phyloP scores from a whole-genome alignment of 1,139 yeast genomes.

The Saccharomyces hybrid region DNA sequence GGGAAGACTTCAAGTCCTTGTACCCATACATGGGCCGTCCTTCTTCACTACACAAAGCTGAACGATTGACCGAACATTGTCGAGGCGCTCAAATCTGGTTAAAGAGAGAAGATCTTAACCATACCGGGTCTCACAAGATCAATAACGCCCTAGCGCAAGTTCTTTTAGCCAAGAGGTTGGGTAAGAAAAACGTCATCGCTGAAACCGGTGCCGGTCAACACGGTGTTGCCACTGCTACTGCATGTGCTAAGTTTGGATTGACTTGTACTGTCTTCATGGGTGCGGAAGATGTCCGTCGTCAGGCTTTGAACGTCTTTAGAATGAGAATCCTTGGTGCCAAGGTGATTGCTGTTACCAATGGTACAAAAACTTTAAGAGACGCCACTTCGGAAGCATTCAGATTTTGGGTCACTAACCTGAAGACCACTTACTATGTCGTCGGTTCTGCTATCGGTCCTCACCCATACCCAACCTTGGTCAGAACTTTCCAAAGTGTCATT shows the following conservation, averaged over 20 bases:
- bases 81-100: constrained; percentile 99
- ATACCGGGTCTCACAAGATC: constrained; percentile 96
- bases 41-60: constrained; percentile 84
- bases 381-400: constrained; percentile 97
- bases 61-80: constrained; percentile 76
- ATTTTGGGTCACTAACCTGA: constrained; percentile 84
- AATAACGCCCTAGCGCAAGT: constrained; percentile 96
- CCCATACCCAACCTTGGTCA: constrained; percentile 95
- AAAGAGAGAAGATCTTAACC: constrained; percentile 96
- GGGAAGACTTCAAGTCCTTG: constrained; percentile 83
- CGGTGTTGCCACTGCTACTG: constrained; percentile 99
- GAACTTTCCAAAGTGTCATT: constrained; percentile 96
- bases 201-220: constrained; percentile 99
- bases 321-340: constrained; percentile 95
- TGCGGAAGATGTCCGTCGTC: constrained; percentile 97
- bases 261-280: constrained; percentile 98
- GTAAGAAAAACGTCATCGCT: constrained; percentile 86
- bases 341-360: constrained; percentile 87
- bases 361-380: constrained; percentile 92
- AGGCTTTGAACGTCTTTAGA: constrained; percentile 94
- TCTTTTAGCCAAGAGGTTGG: constrained; percentile 82
- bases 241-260: constrained; percentile 95
- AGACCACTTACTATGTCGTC: constrained; percentile 85
- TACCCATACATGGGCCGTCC: constrained; percentile 96
- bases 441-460: constrained; percentile 99